Conservation (phyloP, 768 basidiomycete genomes). For the Cystobasidiopsis lactophilus region DNA sequence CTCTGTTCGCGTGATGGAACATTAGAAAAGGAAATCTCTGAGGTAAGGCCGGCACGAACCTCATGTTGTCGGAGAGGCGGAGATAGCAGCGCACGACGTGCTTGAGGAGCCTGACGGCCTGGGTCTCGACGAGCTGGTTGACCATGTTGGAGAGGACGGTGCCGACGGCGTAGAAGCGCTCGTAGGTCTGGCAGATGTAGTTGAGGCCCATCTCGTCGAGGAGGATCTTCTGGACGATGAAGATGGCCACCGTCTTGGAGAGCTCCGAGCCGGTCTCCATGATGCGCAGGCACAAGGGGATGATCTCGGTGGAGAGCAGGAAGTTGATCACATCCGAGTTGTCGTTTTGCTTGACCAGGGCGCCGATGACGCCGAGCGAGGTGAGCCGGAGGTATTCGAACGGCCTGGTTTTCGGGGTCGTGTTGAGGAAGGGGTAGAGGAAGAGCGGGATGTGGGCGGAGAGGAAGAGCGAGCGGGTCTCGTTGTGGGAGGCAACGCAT, state of each 20-base stretch:
- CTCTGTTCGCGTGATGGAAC: conserved; percentile 32
- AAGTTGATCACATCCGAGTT: conserved; percentile 98
- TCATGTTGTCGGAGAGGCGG: conserved; percentile 79
- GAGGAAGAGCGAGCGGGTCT: conserved; percentile 83
- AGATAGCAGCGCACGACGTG: conserved; percentile 96
- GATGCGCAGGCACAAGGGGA: conserved; percentile 92
- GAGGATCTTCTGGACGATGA: conserved; percentile 90
- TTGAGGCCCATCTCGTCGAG: conserved; percentile 92
- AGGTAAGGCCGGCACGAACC: conserved; percentile 33
- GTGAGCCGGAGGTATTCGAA: conserved; percentile 99
- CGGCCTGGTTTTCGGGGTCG: conserved; percentile 94
- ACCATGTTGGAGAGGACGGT: conserved; percentile 99
- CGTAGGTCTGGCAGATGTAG: conserved; percentile 99
- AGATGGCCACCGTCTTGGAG: conserved; percentile 96
- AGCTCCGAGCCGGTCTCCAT: conserved; percentile 99
- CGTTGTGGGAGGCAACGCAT: conserved; percentile 92
- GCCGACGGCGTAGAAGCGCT: conserved; percentile 95
- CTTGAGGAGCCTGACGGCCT: conserved; percentile 84
- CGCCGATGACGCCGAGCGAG: conserved; percentile 96
- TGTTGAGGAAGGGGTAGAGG: conserved; percentile 95
- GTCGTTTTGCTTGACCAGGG: conserved; percentile 99
- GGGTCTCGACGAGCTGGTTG: conserved; percentile 87
- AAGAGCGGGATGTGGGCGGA: conserved; percentile 83
- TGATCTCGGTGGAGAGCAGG: conserved; percentile 95
- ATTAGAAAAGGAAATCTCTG: neutral